These are phyloP conservation scores for Aspergillus homomorphus DNA, from an alignment of 495 filamentous ascomycete genomes.

Conservation along the genomic window DNA sequence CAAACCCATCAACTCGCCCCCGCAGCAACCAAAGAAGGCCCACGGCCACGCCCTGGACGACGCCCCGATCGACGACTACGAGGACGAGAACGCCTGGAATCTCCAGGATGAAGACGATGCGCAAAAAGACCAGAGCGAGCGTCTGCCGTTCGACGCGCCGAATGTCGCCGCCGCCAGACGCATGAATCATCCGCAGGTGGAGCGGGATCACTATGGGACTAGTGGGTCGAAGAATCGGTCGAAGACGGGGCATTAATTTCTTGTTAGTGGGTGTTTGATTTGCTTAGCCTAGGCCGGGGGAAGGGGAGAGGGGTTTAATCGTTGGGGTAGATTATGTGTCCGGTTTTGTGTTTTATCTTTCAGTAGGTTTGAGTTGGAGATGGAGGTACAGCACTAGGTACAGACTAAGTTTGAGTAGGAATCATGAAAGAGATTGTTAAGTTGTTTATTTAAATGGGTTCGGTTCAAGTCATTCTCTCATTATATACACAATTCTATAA, in stretches of 20 bases:
- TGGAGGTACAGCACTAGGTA: too few relatives aligned
- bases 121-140: neutral
- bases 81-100: neutral
- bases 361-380: too few relatives aligned
- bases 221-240: constrained; percentile 6
- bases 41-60: constrained; percentile 7
- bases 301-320: neutral
- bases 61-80: constrained; percentile 11
- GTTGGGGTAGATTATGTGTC: too few relatives aligned
- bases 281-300: too few relatives aligned
- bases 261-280: neutral
- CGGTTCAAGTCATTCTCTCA: constrained; percentile 1
- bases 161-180: constrained; percentile 7
- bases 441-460: too few relatives aligned
- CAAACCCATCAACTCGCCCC: constrained; percentile 9
- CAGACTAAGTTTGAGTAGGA: too few relatives aligned
- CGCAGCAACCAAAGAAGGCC: constrained; percentile 4
- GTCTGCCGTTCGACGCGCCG: constrained; percentile 4
- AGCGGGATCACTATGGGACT: neutral
- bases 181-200: constrained; percentile 2
- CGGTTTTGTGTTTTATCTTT: neutral
- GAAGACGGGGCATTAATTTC: neutral
- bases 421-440: too few relatives aligned
- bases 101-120: neutral
- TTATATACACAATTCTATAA: constrained; percentile 7